A percentile compares a stretch with the other conserved stretches of the same genome.
Conservation (phyloP, 768 basidiomycete species). For the Leccinum arenicola region DNA sequence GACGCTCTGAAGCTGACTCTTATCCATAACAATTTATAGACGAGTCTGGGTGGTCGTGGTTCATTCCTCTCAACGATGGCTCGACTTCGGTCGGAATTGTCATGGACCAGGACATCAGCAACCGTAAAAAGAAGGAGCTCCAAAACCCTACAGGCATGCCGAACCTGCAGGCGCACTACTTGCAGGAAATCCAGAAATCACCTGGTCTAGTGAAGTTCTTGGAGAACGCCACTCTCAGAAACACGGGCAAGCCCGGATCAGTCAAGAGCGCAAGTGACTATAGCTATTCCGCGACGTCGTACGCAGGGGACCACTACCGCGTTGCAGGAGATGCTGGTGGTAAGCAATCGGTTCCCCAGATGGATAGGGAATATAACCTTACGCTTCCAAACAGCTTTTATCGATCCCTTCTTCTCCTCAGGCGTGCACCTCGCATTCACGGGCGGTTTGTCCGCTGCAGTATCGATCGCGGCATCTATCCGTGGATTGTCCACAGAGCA, state of each 20-base stretch:
- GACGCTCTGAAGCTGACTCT: background rate
- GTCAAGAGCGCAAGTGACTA: slow-evolving; percentile 48
- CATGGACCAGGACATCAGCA: slow-evolving; percentile 38
- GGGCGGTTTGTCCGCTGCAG: slow-evolving; percentile 8
- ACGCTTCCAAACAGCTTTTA: slow-evolving; percentile 3
- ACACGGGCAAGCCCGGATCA: slow-evolving; percentile 6
- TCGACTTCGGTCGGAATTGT: slow-evolving; percentile 55
- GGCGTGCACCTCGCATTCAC: slow-evolving; percentile 13
- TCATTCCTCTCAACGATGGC: slow-evolving; percentile 49
- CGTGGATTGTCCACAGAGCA: slow-evolving; percentile 5
- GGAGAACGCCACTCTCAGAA: slow-evolving; percentile 6
- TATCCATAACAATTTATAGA: slow-evolving; percentile 31
- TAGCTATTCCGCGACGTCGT: slow-evolving; percentile 36
- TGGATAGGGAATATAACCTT: background rate
- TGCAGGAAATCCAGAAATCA: background rate
- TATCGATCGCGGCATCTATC: slow-evolving; percentile 11
- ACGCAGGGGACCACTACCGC: slow-evolving; percentile 47
- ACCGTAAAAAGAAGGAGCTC: slow-evolving; percentile 18
- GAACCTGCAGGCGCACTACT: background rate
- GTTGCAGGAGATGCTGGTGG: slow-evolving; percentile 52
- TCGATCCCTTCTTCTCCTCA: slow-evolving; percentile 7
- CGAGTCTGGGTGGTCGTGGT: slow-evolving; percentile 56
- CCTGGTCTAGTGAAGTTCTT: background rate
- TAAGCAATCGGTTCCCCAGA: background rate
- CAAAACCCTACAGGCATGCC: background rate